Percentiles rank a stretch among this genome's conserved stretches.
phyloP scores from a whole-genome alignment of 2,329 filamentous ascomycete genomes.

The Tolypocladium endophyticum region DNA sequence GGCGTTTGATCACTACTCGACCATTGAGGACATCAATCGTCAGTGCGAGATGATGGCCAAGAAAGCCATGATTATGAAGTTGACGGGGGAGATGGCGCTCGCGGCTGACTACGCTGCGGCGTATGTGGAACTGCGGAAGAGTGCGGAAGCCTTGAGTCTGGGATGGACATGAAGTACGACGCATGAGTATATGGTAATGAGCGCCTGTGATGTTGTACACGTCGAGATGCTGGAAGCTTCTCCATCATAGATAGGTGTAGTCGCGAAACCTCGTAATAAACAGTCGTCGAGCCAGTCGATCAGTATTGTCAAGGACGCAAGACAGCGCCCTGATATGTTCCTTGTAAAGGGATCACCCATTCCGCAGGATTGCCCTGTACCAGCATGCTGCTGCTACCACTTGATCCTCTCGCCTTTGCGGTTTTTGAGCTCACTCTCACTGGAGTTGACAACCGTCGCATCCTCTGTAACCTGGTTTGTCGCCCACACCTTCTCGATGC shows the following conservation, averaged over 20 bases:
- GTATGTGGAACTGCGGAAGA: conserved; percentile 47
- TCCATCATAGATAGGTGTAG: background rate
- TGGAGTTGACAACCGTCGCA: conserved; percentile 8
- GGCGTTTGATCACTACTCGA: conserved; percentile 54
- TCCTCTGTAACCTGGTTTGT: conserved; percentile 48
- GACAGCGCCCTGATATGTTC: background rate
- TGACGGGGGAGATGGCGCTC: conserved; percentile 51
- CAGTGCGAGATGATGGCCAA: conserved; percentile 75
- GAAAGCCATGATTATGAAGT: conserved; percentile 66
- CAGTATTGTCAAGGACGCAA: background rate
- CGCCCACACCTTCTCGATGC: conserved; percentile 80
- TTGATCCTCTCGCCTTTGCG: conserved; percentile 24
- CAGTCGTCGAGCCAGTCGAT: background rate
- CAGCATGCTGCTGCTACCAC: conserved; percentile 20
- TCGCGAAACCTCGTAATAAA: background rate
- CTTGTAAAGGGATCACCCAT: background rate
- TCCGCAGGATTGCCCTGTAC: background rate
- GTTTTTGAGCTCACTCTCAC: conserved; percentile 22
- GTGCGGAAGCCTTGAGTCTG: conserved; percentile 18
- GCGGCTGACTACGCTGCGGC: conserved; percentile 58
- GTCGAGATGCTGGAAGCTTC: background rate
- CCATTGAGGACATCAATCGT: conserved; percentile 52
- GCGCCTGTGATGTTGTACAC: background rate
- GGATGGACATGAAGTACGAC: conserved; percentile 3
- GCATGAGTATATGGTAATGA: background rate